A percentile compares a stretch with the other conserved stretches of the same genome.
These are phyloP conservation scores for Luzula sylvatica DNA, from an alignment of 176 grass and related monocot species.

Conservation along the genomic window DNA sequence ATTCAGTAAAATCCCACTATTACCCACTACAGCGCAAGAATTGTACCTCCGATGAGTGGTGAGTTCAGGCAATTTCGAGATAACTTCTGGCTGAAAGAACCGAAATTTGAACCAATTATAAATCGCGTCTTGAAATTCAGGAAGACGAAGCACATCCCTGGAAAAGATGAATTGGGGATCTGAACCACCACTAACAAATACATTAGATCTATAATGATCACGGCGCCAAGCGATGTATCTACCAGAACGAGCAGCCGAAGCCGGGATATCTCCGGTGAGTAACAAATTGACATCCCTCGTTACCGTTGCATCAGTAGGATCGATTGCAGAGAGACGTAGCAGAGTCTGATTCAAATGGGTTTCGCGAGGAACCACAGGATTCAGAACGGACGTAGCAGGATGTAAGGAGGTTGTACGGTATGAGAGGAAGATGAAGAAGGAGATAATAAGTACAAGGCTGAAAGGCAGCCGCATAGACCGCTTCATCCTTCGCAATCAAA, in stretches of 20 bases:
- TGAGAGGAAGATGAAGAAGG: slow-evolving; percentile 20
- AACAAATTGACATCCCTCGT: slow-evolving; percentile 55
- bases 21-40: slow-evolving; percentile 83
- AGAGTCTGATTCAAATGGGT: slow-evolving; percentile 50
- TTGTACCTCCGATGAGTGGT: slow-evolving; percentile 23
- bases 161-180: slow-evolving; percentile 34
- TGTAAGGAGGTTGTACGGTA: slow-evolving; percentile 14
- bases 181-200: not conserved
- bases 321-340: slow-evolving; percentile 44
- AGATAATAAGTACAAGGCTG: slow-evolving; percentile 22
- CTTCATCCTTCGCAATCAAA: slow-evolving; percentile 24
- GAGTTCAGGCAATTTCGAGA: slow-evolving; percentile 26
- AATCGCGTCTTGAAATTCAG: slow-evolving; percentile 40
- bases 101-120: slow-evolving; percentile 56
- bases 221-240: slow-evolving; percentile 25
- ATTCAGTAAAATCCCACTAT: slow-evolving; percentile 86
- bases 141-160: slow-evolving; percentile 24
- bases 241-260: slow-evolving; percentile 14
- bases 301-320: slow-evolving; percentile 36
- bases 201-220: slow-evolving; percentile 21
- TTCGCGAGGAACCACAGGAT: not conserved
- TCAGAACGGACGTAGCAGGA: not conserved
- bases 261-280: slow-evolving; percentile 52
- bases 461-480: slow-evolving; percentile 24
- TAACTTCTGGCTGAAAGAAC: slow-evolving; percentile 53